A percentile compares a stretch with the other conserved stretches of the same genome.
Conservation (phyloP, 257 asterid species). For the Buddleja alternifolia region DNA sequence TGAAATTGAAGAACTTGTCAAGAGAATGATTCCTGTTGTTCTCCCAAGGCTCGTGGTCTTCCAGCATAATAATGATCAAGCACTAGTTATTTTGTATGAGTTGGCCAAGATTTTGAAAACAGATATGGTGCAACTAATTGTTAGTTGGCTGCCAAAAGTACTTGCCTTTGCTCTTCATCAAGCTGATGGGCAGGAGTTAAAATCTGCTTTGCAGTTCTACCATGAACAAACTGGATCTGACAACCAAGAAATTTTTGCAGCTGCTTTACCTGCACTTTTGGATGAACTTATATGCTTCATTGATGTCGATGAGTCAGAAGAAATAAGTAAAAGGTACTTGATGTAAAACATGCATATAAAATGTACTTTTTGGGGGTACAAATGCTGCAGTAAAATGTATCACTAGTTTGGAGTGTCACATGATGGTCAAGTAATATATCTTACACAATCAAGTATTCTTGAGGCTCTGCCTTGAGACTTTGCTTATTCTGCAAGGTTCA, state of each 20-base stretch:
- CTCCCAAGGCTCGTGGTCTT: slow-evolving; percentile 87
- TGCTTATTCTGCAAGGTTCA: slow-evolving; percentile 20
- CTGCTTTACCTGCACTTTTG: slow-evolving; percentile 78
- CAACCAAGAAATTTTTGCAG: slow-evolving; percentile 77
- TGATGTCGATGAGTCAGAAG: slow-evolving; percentile 69
- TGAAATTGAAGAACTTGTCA: slow-evolving; percentile 78
- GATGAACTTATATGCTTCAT: slow-evolving; percentile 90
- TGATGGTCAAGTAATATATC: not conserved
- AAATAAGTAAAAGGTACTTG: slow-evolving; percentile 68
- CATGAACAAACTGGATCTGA: slow-evolving; percentile 67
- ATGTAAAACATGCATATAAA: slow-evolving; percentile 18
- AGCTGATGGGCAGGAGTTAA: slow-evolving; percentile 67
- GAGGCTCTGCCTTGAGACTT: slow-evolving; percentile 22
- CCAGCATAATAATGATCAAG: slow-evolving; percentile 64
- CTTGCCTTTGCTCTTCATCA: slow-evolving; percentile 91
- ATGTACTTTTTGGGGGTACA: not conserved
- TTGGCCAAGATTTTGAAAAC: slow-evolving; percentile 71
- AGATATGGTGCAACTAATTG: slow-evolving; percentile 70
- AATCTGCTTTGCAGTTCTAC: slow-evolving; percentile 73
- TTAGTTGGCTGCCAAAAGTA: slow-evolving; percentile 83
- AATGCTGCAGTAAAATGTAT: not conserved
- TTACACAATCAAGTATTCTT: slow-evolving; percentile 20
- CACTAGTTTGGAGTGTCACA: not conserved
- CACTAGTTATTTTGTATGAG: slow-evolving; percentile 59
- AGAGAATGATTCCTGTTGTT: slow-evolving; percentile 84